Conservation (phyloP, 2,329 filamentous ascomycete genomes). For the Colletotrichum abscissum region DNA sequence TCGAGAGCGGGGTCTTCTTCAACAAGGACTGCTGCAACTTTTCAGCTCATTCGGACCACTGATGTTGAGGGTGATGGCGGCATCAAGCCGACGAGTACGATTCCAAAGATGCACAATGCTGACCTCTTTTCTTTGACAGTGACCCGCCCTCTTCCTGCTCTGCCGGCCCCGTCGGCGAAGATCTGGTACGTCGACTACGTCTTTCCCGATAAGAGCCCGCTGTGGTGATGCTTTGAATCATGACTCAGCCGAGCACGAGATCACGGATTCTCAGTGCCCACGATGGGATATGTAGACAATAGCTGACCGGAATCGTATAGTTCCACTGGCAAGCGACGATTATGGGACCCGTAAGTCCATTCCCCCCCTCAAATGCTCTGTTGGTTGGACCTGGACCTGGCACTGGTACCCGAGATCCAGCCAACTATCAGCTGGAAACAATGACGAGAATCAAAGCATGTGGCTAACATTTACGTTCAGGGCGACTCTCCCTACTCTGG, state of each 20-base stretch:
- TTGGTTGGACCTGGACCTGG: neutral
- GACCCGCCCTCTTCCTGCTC: constrained; percentile 99
- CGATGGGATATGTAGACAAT: neutral
- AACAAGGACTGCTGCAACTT: constrained; percentile 24
- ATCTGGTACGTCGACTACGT: constrained; percentile 79
- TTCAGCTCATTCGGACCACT: constrained; percentile 6
- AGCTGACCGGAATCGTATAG: constrained; percentile 57
- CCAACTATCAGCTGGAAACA: neutral
- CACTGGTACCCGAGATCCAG: neutral
- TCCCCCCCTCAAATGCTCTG: neutral
- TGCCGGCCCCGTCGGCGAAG: constrained; percentile 95
- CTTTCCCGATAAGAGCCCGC: constrained; percentile 39
- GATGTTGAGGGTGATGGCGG: constrained; percentile 1
- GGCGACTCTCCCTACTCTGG: constrained; percentile 97
- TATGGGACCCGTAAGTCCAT: constrained; percentile 92
- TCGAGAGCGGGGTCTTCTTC: constrained; percentile 49
- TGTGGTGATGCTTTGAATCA: constrained; percentile 25
- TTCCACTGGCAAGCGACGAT: constrained; percentile 99
- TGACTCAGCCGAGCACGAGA: constrained; percentile 40
- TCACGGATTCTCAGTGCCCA: neutral
- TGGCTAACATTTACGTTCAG: constrained; percentile 54
- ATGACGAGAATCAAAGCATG: neutral
- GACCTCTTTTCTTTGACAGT: constrained; percentile 61
- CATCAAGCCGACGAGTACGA: neutral
- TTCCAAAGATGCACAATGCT: constrained; percentile 38